phyloP scores from a whole-genome alignment of 2,329 filamentous ascomycete species.

The Xylogone sp. region DNA sequence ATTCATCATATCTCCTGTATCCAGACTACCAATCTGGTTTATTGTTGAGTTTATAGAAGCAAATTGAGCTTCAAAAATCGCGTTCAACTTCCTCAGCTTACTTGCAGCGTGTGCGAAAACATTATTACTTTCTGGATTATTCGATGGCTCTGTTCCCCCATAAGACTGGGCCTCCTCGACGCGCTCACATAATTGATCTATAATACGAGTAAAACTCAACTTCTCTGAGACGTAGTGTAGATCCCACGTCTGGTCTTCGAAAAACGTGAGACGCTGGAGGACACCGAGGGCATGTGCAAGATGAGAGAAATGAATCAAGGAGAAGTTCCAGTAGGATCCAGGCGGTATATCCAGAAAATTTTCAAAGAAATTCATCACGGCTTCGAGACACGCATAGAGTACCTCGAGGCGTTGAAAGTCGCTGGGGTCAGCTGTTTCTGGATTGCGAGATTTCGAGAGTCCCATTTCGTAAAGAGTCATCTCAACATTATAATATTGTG shows the following conservation, averaged over 20 bases:
- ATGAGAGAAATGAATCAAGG: background rate
- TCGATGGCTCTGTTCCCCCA: background rate
- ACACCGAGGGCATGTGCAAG: background rate
- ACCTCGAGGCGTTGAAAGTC: slow-evolving; percentile 12
- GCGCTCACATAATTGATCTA: background rate
- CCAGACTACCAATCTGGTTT: background rate
- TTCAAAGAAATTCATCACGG: slow-evolving; percentile 10
- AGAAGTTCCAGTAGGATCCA: background rate
- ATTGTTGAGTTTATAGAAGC: background rate
- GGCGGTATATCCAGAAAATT: background rate
- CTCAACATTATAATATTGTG: background rate
- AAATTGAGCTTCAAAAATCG: background rate
- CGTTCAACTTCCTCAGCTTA: slow-evolving; percentile 1
- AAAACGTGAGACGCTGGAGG: background rate
- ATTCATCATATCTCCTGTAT: background rate
- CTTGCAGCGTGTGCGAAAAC: background rate
- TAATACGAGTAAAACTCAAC: background rate
- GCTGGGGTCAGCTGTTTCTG: background rate
- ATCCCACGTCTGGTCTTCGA: background rate
- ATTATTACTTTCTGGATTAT: background rate
- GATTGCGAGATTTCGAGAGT: background rate
- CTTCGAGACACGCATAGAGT: slow-evolving; percentile 14
- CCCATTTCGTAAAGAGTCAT: background rate
- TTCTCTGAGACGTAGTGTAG: background rate
- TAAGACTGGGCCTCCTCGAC: background rate